These are phyloP conservation scores for Auricularia cornea DNA, from an alignment of 768 basidiomycete species.

Conservation along the genomic window DNA sequence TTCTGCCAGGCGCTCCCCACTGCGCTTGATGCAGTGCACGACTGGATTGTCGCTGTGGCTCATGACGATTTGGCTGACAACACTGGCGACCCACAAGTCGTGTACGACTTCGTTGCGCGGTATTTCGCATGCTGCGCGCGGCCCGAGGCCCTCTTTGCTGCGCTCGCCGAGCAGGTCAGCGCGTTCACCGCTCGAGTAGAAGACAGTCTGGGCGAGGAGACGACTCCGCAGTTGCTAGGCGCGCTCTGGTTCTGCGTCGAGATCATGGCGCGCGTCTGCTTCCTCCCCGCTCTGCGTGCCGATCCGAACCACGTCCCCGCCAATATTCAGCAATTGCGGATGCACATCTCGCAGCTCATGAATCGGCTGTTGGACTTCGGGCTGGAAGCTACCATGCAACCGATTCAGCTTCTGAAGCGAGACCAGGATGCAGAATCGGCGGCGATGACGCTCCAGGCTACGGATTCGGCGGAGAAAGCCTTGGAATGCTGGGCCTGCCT, in stretches of 20 bases:
- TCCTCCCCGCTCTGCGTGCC: not conserved
- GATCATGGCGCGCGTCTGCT: constrained; percentile 6
- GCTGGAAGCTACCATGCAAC: constrained; percentile 36
- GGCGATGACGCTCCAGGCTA: constrained; percentile 19
- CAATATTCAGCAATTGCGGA: not conserved
- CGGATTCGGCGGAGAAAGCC: constrained; percentile 32
- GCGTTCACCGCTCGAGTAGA: not conserved
- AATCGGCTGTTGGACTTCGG: constrained; percentile 46
- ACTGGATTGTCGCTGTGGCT: constrained; percentile 32
- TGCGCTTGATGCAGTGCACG: constrained; percentile 38
- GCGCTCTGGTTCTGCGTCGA: constrained; percentile 17
- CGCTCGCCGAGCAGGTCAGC: not conserved
- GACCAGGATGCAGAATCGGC: not conserved
- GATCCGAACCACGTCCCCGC: not conserved
- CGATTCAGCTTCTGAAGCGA: constrained; percentile 18
- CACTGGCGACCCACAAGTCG: not conserved
- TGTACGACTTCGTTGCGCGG: not conserved
- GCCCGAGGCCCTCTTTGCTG: not conserved
- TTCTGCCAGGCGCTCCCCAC: constrained; percentile 31
- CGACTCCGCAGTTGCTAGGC: not conserved
- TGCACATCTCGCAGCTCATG: constrained; percentile 31
- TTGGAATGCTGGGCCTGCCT: constrained; percentile 71
- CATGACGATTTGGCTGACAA: not conserved
- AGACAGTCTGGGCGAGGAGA: not conserved
- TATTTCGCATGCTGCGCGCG: not conserved